Evolutionary conservation across 2,329 filamentous ascomycete genomes (phyloP), one percentile per base, ranked within the genome.

Genomic region (Teratosphaeriaceae sp.): DNA sequence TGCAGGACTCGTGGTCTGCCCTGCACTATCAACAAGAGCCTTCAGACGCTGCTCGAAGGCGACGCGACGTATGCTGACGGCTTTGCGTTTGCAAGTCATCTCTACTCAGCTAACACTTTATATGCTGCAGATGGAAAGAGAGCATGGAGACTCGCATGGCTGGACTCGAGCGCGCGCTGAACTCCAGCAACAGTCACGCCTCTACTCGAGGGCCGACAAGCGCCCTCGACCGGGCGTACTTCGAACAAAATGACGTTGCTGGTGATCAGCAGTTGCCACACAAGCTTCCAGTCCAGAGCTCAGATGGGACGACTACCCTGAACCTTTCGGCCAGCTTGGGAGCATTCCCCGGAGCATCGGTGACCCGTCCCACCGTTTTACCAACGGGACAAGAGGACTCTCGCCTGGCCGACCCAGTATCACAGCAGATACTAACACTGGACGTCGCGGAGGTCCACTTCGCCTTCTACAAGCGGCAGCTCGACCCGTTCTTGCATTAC

Each of bases 1-100:
- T 36, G 33, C 33, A 22, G 15, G 33, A 7, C 16, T 5, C 5
- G 20, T 5, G 33, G 33, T 8, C 33, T 36, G 19, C 6, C 16
- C 15, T 36, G 33, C 33, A 22, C 20, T 7, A 15, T 36, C 6
- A 22, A 36, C 16, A 19, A 22, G 11, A 36, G 20, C 19, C 15
- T 36, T 5, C 33, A 36, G 33, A 36, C 15, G 20, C 33, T 36
- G 15, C 19, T 36, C 9, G 33, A 36, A 18, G 19, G 20, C n/a
- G 33, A 36, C n/a, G 33, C 16, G 9, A 36, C 20, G 33, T 36
- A 36, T 31, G 29, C 29, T 31, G 24, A n/a, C n/a, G n/a, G n/a
- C n/a, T n/a, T n/a, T n/a, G n/a, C n/a, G n/a, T n/a, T n/a, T n/a
- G n/a, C n/a, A n/a, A n/a, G n/a, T n/a, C n/a, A n/a, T n/a, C n/a